Evolutionary conservation across 2,329 filamentous ascomycete species (phyloP), one percentile per base, ranked within the genome.

Genomic region (Aspergillus sp.): DNA sequence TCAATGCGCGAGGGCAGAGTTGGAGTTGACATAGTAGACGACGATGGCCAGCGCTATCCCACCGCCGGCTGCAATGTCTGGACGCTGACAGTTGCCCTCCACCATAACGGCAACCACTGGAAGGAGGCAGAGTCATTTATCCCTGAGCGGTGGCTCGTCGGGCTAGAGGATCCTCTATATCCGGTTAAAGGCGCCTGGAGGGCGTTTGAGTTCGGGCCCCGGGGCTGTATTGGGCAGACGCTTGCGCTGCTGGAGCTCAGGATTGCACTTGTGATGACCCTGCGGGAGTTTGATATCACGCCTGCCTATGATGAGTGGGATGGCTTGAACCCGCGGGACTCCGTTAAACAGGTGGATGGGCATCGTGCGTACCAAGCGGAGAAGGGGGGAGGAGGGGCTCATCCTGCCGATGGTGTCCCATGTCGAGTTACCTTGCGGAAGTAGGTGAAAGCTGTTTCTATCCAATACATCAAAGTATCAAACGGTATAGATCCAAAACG

Each of bases 161-260:
- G 60, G 67, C 65, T 60, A 62, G 56, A 55, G 53, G 52, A 67
- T 59, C 51, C 66, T 33, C 57, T 63, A n/a, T 61, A 63, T 49
- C 61, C 62, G 39, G 53, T 58, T 1, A 74, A 73, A 14, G 72
- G 75, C 25, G 80, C 79, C 1, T 83, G 75, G 73, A 70, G 81
- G 12, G 73, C 79, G 0, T 84, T 83, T 60, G 79, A 80, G 56
- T 74, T 78, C 52, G 80, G 81, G 0, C 73, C 74, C 0, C 68
- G 80, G 4, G 77, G 76, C 31, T 84, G 81, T 61, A 73, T 84
- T 9, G 82, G 81, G 1, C 78, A 82, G 61, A 73, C 76, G 12
- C 66, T 83, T 17, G 80, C 79, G 0, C 70, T 80, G 63, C 68
- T 81, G 25, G 78, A 81, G 60, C 49, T 71, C 14, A 64, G 67